phyloP scores from a whole-genome alignment of 805 yeast genomes.

The Metschnikowia noctiluminum region DNA sequence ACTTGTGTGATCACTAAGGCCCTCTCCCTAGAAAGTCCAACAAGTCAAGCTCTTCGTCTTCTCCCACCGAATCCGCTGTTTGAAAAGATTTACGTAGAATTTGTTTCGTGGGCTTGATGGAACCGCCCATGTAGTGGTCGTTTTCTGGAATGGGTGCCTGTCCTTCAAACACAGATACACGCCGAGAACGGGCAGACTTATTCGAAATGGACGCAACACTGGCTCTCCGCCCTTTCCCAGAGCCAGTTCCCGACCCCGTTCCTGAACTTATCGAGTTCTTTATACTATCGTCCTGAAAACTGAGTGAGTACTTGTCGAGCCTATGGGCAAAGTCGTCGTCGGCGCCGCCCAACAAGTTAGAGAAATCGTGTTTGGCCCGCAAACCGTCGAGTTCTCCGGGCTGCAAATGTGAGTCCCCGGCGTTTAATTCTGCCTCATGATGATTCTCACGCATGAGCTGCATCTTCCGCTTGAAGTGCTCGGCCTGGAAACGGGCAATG shows the following conservation, averaged over 20 bases:
- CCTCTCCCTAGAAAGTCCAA: slow-evolving; percentile 46
- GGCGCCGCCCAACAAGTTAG: slow-evolving; percentile 33
- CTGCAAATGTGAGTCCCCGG: not conserved
- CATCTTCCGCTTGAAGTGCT: slow-evolving; percentile 12
- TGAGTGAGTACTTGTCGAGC: slow-evolving; percentile 30
- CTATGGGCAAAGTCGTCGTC: slow-evolving; percentile 27
- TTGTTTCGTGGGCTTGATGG: not conserved
- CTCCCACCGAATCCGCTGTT: slow-evolving; percentile 6
- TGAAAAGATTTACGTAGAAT: not conserved
- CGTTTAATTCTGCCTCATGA: not conserved
- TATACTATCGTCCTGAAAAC: slow-evolving; percentile 6
- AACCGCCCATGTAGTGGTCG: slow-evolving; percentile 4
- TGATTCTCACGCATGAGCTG: not conserved
- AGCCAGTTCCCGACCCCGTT: not conserved
- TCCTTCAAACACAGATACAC: slow-evolving; percentile 12
- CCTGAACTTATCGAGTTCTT: slow-evolving; percentile 5
- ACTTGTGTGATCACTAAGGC: slow-evolving; percentile 3
- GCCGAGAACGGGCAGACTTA: slow-evolving; percentile 15
- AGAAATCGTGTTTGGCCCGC: slow-evolving; percentile 34
- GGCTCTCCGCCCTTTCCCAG: slow-evolving; percentile 10
- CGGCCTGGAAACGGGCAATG: slow-evolving; percentile 20
- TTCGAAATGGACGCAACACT: slow-evolving; percentile 16
- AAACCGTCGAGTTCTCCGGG: slow-evolving; percentile 9
- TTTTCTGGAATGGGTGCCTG: slow-evolving; percentile 17
- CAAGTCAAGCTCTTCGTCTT: slow-evolving; percentile 40